Conservation (phyloP, 345 rosid species). For the Citrus medica region DNA sequence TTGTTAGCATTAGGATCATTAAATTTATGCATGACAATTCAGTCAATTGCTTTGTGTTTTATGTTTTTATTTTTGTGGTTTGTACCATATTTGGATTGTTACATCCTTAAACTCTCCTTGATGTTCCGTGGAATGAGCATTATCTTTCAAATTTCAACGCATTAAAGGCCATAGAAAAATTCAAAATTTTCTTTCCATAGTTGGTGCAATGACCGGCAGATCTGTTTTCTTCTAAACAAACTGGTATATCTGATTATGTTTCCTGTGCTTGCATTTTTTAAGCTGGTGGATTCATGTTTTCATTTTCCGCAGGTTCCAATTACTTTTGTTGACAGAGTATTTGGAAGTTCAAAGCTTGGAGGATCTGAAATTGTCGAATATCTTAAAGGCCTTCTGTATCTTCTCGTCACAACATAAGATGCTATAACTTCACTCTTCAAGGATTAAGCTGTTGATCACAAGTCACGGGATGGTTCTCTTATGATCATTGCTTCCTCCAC, state of each 20-base stretch:
- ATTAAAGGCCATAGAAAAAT: too few relatives aligned
- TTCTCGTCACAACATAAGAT: constrained; percentile 68
- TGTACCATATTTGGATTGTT: not conserved
- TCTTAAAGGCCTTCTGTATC: constrained; percentile 83
- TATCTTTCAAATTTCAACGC: not conserved
- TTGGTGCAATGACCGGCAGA: not conserved
- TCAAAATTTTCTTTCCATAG: too few relatives aligned
- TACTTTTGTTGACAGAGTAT: constrained; percentile 88
- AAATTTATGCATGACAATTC: not conserved
- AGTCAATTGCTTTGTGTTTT: not conserved
- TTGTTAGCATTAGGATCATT: not conserved
- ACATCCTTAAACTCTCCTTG: not conserved
- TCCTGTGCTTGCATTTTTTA: not conserved
- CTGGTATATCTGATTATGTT: not conserved
- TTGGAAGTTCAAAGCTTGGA: constrained; percentile 95
- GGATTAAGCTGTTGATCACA: not conserved
- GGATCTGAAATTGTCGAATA: constrained; percentile 97
- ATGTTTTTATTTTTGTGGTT: not conserved
- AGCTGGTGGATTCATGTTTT: not conserved
- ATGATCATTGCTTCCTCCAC: not conserved
- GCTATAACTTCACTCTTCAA: not conserved
- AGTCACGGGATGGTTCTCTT: not conserved
- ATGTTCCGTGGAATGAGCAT: not conserved
- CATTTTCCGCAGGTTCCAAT: constrained; percentile 75
- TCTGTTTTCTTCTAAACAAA: not conserved